phyloP scores from a whole-genome alignment of 164 flowering plant genomes.

The Magnolia kwangsiensis region DNA sequence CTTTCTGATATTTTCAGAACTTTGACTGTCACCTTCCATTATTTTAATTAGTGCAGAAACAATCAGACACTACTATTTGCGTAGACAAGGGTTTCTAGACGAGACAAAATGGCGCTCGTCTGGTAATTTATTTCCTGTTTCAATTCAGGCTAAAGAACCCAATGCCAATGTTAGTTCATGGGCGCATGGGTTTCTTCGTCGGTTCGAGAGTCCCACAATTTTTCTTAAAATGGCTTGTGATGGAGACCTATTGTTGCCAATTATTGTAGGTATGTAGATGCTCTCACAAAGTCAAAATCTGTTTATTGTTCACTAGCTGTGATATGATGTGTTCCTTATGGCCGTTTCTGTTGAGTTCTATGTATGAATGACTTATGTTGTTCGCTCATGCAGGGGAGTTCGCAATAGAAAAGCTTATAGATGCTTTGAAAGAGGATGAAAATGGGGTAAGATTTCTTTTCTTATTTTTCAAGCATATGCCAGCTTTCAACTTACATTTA shows the following conservation, averaged over 20 bases:
- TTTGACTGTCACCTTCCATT: neutral
- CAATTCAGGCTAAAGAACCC: conserved; percentile 25
- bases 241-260: conserved; percentile 67
- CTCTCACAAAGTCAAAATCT: neutral
- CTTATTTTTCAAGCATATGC: neutral
- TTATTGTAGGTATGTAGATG: conserved; percentile 53
- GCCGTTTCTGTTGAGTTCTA: neutral
- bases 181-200: conserved; percentile 50
- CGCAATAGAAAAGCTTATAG: conserved; percentile 60
- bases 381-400: conserved; percentile 47
- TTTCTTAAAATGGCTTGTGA: conserved; percentile 78
- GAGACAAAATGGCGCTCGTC: conserved; percentile 33
- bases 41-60: conserved; percentile 53
- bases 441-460: conserved; percentile 34
- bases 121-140: conserved; percentile 24
- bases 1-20: neutral
- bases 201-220: conserved; percentile 58
- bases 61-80: conserved; percentile 43
- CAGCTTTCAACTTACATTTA: neutral
- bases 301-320: neutral
- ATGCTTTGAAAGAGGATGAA: conserved; percentile 32
- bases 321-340: neutral
- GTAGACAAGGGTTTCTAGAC: conserved; percentile 43
- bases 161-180: conserved; percentile 23
- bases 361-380: neutral